These are phyloP conservation scores for Neurospora sp. DNA, from an alignment of 495 filamentous ascomycete species.

Conservation along the genomic window DNA sequence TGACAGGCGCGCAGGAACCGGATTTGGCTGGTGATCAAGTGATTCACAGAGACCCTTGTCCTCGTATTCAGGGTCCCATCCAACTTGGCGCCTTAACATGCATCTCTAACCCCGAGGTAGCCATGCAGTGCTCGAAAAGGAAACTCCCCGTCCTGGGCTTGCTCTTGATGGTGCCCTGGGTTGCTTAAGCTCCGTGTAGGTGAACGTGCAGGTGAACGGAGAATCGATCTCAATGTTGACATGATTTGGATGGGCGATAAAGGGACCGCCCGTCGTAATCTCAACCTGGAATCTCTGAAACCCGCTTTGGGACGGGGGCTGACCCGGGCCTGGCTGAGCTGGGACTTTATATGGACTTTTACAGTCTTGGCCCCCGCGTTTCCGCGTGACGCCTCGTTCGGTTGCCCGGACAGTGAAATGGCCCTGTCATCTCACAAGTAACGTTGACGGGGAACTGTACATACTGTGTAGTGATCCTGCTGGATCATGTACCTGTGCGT, in stretches of 20 bases:
- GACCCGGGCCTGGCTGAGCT: background rate
- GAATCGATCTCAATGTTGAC: background rate
- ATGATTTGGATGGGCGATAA: background rate
- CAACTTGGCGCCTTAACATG: background rate
- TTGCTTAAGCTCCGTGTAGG: background rate
- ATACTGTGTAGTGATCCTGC: background rate
- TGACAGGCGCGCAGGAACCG: background rate
- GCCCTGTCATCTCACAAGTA: background rate
- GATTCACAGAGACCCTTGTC: background rate
- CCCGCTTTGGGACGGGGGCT: background rate
- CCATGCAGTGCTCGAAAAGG: background rate
- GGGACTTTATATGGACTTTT: background rate
- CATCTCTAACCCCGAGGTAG: background rate
- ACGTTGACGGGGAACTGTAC: background rate
- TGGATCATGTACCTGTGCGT: background rate
- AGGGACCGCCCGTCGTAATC: background rate
- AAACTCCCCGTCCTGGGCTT: background rate
- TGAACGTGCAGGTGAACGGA: background rate
- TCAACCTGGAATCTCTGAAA: background rate
- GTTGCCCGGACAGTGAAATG: background rate
- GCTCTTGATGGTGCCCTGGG: background rate
- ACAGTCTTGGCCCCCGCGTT: background rate
- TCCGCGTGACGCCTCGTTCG: background rate
- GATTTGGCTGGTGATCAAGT: background rate
- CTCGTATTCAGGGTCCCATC: background rate